Evolutionary conservation across 371 early-diverging fungal species (phyloP).

Genomic region (Choanephora cucurbitarum): DNA sequence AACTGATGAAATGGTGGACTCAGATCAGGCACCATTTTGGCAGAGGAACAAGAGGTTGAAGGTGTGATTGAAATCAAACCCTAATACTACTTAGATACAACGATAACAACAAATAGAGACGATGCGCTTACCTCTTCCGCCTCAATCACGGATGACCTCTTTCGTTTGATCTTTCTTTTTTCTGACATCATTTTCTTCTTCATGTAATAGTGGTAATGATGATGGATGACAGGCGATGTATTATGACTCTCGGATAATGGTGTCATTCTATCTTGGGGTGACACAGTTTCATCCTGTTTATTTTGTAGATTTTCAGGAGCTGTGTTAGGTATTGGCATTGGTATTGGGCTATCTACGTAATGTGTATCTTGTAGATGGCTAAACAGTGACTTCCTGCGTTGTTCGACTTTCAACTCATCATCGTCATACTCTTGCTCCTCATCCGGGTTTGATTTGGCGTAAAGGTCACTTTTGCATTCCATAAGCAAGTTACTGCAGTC

Average conservation of each 20-base stretch:
- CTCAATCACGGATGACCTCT: background rate
- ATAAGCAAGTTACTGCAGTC: conserved; percentile 40
- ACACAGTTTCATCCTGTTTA: conserved; percentile 3
- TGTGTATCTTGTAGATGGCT: conserved; percentile 3
- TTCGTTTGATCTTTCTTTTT: conserved; percentile 14
- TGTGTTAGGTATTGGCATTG: conserved; percentile 10
- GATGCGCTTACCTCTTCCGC: background rate
- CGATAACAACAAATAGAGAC: background rate
- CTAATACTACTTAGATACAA: background rate
- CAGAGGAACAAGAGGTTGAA: conserved; percentile 3
- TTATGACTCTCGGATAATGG: no score
- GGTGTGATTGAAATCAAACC: background rate
- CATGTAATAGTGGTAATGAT: conserved; percentile 45
- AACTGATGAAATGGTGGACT: conserved; percentile 27
- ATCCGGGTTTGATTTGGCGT: conserved; percentile 4
- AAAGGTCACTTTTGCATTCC: conserved; percentile 24
- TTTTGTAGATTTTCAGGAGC: conserved; percentile 10
- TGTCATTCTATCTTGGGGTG: background rate
- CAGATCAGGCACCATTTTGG: conserved; percentile 9
- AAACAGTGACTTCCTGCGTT: background rate
- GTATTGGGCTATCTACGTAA: conserved; percentile 23
- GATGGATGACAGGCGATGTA: conserved; percentile 35
- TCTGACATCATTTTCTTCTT: conserved; percentile 17
- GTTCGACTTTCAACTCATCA: conserved; percentile 2
- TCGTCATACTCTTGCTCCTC: conserved; percentile 9